These are phyloP conservation scores for Paxillus ammoniavirescens DNA, from an alignment of 768 basidiomycete genomes.

Conservation along the genomic window DNA sequence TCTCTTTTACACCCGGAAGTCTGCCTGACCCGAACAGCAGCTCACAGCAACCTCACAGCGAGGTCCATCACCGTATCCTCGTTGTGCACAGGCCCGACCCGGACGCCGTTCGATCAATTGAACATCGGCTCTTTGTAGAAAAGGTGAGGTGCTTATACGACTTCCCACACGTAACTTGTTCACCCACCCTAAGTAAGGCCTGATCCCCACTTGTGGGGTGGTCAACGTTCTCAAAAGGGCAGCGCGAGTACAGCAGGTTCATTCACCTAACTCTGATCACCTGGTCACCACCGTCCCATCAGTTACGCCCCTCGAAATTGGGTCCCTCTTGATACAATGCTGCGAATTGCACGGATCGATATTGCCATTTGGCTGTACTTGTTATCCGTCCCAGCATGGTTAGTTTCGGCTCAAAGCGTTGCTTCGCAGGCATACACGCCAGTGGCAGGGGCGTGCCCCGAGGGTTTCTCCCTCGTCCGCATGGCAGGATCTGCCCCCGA, in stretches of 20 bases:
- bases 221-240: not conserved
- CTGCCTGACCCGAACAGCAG: too few relatives aligned
- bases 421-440: constrained; percentile 28
- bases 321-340: not conserved
- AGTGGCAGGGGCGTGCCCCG: constrained; percentile 15
- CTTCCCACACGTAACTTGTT: too few relatives aligned
- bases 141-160: too few relatives aligned
- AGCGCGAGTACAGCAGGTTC: not conserved
- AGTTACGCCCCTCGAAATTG: not conserved
- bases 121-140: too few relatives aligned
- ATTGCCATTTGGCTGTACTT: constrained; percentile 12
- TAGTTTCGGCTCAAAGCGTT: constrained; percentile 19
- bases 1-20: too few relatives aligned
- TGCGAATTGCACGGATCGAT: not conserved
- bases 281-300: not conserved
- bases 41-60: too few relatives aligned
- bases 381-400: not conserved
- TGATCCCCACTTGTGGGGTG: too few relatives aligned
- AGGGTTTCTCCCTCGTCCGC: constrained; percentile 28
- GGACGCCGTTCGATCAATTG: too few relatives aligned
- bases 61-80: too few relatives aligned
- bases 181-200: too few relatives aligned
- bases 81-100: too few relatives aligned
- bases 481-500: constrained; percentile 19
- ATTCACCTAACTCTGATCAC: not conserved